Conservation (phyloP, 352 stramenopile genomes). For the Phytophthora ramorum region DNA sequence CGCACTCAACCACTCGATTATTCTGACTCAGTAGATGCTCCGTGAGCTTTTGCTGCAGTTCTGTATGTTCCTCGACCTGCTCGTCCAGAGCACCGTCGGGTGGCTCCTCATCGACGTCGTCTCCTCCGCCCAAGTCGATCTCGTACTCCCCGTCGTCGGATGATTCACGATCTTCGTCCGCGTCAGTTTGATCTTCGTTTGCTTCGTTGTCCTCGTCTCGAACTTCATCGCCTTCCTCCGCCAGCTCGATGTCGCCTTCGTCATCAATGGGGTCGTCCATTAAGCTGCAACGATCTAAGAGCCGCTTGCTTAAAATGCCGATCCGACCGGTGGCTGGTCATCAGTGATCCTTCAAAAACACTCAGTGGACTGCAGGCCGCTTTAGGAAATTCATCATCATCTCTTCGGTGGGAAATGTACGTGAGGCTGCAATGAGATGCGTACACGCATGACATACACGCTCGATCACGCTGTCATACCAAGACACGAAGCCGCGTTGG, state of each 20-base stretch:
- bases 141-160: constrained; percentile 15
- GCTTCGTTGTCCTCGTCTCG: constrained; percentile 7
- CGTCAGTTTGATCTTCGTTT: constrained; percentile 6
- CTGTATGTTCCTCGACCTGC: neutral
- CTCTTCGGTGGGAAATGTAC: no score
- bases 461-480: neutral
- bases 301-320: constrained; percentile 1
- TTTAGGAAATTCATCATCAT: neutral
- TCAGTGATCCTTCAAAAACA: neutral
- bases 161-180: neutral
- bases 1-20: constrained; percentile 12
- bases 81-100: neutral
- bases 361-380: neutral
- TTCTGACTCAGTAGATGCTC: constrained; percentile 14
- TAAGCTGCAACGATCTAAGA: constrained; percentile 1
- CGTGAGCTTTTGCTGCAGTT: constrained; percentile 20
- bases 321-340: neutral
- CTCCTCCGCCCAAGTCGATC: constrained; percentile 18
- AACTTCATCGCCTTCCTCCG: constrained; percentile 9
- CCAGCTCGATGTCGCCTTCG: neutral
- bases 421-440: no score
- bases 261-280: constrained; percentile 8
- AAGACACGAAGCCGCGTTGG: neutral
- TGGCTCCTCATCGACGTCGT: neutral
- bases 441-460: no score